Conservation (phyloP, 2,329 filamentous ascomycete species). For the Penicillium sp. region DNA sequence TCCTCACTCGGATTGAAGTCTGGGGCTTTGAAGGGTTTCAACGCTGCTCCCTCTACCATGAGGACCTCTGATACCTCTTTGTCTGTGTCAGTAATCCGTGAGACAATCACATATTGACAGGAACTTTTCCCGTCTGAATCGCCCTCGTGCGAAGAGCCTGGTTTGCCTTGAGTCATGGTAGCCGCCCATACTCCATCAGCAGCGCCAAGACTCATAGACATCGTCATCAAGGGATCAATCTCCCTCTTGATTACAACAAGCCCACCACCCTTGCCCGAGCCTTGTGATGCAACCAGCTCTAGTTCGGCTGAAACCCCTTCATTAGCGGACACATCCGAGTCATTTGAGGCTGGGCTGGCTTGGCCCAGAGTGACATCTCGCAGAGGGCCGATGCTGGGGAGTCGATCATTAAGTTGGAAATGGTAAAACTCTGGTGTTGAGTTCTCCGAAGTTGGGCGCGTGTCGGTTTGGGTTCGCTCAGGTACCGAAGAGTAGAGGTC, state of each 20-base stretch:
- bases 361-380: conserved; percentile 69
- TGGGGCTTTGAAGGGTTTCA: conserved; percentile 74
- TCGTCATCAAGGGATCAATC: conserved; percentile 70
- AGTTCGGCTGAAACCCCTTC: conserved; percentile 39
- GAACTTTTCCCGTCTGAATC: conserved; percentile 56
- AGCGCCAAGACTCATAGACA: conserved; percentile 69
- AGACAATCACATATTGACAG: conserved; percentile 80
- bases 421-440: conserved; percentile 55
- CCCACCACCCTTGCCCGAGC: conserved; percentile 61
- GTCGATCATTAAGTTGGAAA: conserved; percentile 74
- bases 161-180: conserved; percentile 49
- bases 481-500: conserved; percentile 47
- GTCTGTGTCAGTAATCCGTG: conserved; percentile 64
- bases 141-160: conserved; percentile 46
- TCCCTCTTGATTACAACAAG: conserved; percentile 76
- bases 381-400: conserved; percentile 78
- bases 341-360: conserved; percentile 46
- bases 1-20: conserved; percentile 92
- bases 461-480: conserved; percentile 16
- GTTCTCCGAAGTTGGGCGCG: conserved; percentile 20
- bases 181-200: conserved; percentile 81
- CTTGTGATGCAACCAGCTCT: conserved; percentile 55
- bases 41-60: conserved; percentile 67
- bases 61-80: conserved; percentile 79
- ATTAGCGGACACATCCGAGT: conserved; percentile 45